phyloP scores from a whole-genome alignment of 345 rosid species.

The Lepidium africanum region DNA sequence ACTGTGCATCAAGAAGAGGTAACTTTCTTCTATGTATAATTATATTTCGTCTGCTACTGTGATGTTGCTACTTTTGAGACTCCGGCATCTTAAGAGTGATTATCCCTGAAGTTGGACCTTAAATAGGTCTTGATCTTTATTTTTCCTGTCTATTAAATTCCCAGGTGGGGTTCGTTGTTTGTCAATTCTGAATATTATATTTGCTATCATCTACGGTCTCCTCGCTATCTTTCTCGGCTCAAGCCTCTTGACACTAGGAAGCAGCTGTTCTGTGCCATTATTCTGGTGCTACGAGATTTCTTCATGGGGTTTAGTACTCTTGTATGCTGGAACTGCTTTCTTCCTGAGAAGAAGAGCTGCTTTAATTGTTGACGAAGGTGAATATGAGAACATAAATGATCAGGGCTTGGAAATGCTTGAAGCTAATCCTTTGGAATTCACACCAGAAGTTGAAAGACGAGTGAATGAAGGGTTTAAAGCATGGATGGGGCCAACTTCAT shows the following conservation, averaged over 20 bases:
- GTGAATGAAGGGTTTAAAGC: conserved; percentile 80
- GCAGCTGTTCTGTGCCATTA: conserved; percentile 77
- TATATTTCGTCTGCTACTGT: background rate
- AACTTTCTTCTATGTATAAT: conserved; percentile 1
- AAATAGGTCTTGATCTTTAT: conserved; percentile 6
- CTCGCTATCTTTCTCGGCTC: conserved; percentile 86
- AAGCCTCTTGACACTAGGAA: conserved; percentile 84
- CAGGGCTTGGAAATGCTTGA: conserved; percentile 87
- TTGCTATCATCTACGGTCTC: conserved; percentile 69
- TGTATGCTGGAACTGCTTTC: conserved; percentile 70
- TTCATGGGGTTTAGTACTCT: conserved; percentile 70
- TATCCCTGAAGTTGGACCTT: conserved; percentile 7
- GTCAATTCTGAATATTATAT: conserved; percentile 59
- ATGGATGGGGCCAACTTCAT: conserved; percentile 87
- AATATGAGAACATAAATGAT: conserved; percentile 42
- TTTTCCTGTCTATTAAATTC: conserved; percentile 11
- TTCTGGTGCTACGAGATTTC: conserved; percentile 96
- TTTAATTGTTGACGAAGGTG: conserved; percentile 59
- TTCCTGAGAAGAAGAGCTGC: conserved; percentile 72
- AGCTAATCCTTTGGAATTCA: conserved; percentile 56
- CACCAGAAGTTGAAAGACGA: conserved; percentile 75
- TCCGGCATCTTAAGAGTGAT: background rate
- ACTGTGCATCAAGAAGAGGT: conserved; percentile 95
- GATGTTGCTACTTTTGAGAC: background rate
- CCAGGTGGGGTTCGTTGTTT: conserved; percentile 89